Conservation (phyloP, 2,329 filamentous ascomycete genomes). For the Orbilia javanica region DNA sequence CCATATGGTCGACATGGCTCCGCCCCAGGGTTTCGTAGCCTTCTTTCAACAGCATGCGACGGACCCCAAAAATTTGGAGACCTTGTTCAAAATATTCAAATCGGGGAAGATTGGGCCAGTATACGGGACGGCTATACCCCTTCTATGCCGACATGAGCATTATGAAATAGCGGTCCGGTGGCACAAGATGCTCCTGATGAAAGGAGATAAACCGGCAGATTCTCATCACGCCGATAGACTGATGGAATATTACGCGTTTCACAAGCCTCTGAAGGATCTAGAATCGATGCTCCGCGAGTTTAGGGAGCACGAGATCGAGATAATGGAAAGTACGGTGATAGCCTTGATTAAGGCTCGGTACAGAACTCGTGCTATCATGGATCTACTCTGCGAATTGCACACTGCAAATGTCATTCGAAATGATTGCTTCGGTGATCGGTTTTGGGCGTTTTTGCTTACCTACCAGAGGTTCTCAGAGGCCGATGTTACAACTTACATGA, state of each 20-base stretch:
- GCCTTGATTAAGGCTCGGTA: conserved; percentile 57
- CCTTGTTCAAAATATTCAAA: conserved; percentile 33
- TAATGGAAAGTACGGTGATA: conserved; percentile 57
- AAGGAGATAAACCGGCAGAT: conserved; percentile 59
- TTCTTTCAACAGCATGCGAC: conserved; percentile 54
- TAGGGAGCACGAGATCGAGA: conserved; percentile 34
- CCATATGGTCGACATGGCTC: conserved; percentile 57
- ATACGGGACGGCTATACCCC: conserved; percentile 58
- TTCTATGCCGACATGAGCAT: conserved; percentile 57
- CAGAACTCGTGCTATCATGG: conserved; percentile 55
- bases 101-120: conserved; percentile 31
- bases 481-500: conserved; percentile 58
- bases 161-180: conserved; percentile 58
- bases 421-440: conserved; percentile 59
- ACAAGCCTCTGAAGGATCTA: conserved; percentile 58
- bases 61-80: conserved; percentile 23
- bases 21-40: conserved; percentile 31
- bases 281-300: conserved; percentile 58
- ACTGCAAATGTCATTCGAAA: conserved; percentile 29
- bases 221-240: conserved; percentile 58
- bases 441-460: conserved; percentile 60
- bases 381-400: conserved; percentile 59
- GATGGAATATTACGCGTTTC: conserved; percentile 59
- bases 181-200: conserved; percentile 60
- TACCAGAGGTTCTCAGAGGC: conserved; percentile 50